These are phyloP conservation scores for Bipolaris oryzae DNA, from an alignment of 2,329 filamentous ascomycete genomes.

Conservation along the genomic window DNA sequence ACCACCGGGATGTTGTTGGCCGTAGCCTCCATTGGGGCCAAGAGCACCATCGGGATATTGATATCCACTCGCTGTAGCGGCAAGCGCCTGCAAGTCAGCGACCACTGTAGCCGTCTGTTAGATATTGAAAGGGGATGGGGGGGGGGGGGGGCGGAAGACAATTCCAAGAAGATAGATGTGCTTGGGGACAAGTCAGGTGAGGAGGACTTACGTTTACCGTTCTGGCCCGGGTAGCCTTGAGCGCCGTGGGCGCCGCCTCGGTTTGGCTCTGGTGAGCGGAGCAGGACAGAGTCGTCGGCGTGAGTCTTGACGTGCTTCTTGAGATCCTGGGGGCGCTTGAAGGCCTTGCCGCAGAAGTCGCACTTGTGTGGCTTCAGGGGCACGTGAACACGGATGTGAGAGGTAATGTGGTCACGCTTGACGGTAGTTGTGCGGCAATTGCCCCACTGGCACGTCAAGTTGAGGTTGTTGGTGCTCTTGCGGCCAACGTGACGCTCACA, in stretches of 20 bases:
- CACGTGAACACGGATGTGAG: slow-evolving; percentile 98
- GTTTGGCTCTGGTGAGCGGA: slow-evolving; percentile 67
- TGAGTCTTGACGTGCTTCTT: slow-evolving; percentile 99
- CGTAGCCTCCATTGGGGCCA: slow-evolving; percentile 45
- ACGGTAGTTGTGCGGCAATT: slow-evolving; percentile 95
- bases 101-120: slow-evolving; percentile 48
- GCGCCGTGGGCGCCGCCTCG: slow-evolving; percentile 49
- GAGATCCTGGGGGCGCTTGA: slow-evolving; percentile 97
- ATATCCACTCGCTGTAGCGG: slow-evolving; percentile 57
- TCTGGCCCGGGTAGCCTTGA: slow-evolving; percentile 43
- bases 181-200: slow-evolving; percentile 5
- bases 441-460: slow-evolving; percentile 96
- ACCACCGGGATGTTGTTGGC: slow-evolving; percentile 60
- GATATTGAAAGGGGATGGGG: slow-evolving; percentile 35
- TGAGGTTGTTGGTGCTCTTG: slow-evolving; percentile 99
- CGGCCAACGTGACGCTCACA: slow-evolving; percentile 98
- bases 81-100: slow-evolving; percentile 57
- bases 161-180: background rate
- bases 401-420: slow-evolving; percentile 99
- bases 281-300: slow-evolving; percentile 86
- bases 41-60: slow-evolving; percentile 53
- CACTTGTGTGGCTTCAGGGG: slow-evolving; percentile 99
- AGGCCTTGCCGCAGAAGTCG: slow-evolving; percentile 97
- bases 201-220: slow-evolving; percentile 49
- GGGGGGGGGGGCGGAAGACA: slow-evolving; percentile 18